Percentiles rank a stretch among this genome's conserved stretches.
Evolutionary conservation across 257 asterid species (phyloP).

Genomic region (Penstemon newberryi): DNA sequence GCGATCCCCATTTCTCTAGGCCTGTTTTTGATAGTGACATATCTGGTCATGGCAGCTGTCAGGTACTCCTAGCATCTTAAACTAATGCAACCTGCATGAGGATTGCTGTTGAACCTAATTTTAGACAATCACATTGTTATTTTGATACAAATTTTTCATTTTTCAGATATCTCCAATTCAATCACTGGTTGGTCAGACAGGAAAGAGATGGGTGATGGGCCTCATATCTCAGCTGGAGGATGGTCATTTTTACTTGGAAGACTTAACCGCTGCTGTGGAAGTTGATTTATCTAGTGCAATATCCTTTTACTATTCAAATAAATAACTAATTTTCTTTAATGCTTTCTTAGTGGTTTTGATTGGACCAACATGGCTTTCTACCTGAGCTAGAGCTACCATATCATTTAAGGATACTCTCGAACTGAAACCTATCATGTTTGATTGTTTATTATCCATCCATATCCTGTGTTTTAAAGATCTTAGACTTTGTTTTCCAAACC

Average conservation of each 20-base stretch:
- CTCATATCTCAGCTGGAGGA: slow-evolving; percentile 97
- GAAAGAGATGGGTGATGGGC: slow-evolving; percentile 94
- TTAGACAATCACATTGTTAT: slow-evolving; percentile 10
- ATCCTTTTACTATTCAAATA: slow-evolving; percentile 53
- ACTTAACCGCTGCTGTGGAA: slow-evolving; percentile 89
- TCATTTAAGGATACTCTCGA: neutral
- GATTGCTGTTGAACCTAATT: slow-evolving; percentile 12
- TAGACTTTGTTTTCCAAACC: neutral
- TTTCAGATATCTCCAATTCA: slow-evolving; percentile 84
- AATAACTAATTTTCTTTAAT: neutral
- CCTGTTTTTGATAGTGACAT: slow-evolving; percentile 68
- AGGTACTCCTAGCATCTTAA: slow-evolving; percentile 45
- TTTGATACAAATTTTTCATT: slow-evolving; percentile 12
- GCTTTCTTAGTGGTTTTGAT: slow-evolving; percentile 12
- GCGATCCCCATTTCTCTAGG: slow-evolving; percentile 78
- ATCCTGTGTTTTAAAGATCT: neutral
- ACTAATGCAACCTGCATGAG: neutral
- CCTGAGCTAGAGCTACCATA: slow-evolving; percentile 1
- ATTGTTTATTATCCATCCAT: slow-evolving; percentile 22
- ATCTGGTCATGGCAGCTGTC: slow-evolving; percentile 78
- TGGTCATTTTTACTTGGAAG: slow-evolving; percentile 98
- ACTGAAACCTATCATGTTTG: neutral
- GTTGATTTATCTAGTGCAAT: slow-evolving; percentile 88
- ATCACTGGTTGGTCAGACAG: slow-evolving; percentile 85
- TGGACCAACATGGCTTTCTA: neutral